Conservation (phyloP, 805 yeast species). For the Schwanniomyces pseudopolymorphus region DNA sequence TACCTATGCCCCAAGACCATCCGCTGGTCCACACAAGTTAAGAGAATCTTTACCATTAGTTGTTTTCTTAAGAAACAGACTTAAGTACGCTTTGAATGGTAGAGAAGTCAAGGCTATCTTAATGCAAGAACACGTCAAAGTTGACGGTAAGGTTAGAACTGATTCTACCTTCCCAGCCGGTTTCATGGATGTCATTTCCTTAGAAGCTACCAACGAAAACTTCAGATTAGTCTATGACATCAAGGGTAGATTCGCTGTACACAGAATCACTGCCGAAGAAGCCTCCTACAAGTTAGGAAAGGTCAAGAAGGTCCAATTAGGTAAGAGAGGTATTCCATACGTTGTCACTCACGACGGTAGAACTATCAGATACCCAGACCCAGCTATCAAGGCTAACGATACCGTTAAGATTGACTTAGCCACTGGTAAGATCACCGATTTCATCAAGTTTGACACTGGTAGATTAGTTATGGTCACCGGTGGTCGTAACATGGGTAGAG, state of each 20-base stretch:
- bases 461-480: slow-evolving; percentile 44
- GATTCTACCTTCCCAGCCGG: slow-evolving; percentile 99
- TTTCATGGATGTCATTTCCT: slow-evolving; percentile 97
- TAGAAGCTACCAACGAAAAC: slow-evolving; percentile 98
- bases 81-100: slow-evolving; percentile 98
- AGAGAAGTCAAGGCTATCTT: slow-evolving; percentile 98
- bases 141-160: slow-evolving; percentile 99
- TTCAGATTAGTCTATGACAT: slow-evolving; percentile 98
- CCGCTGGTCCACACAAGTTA: slow-evolving; percentile 99
- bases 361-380: slow-evolving; percentile 99
- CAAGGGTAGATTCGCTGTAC: slow-evolving; percentile 99
- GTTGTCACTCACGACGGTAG: slow-evolving; percentile 99
- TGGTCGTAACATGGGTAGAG: slow-evolving; percentile 45
- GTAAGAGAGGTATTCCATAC: slow-evolving; percentile 98
- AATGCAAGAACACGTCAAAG: slow-evolving; percentile 98
- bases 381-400: slow-evolving; percentile 94
- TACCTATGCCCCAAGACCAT: slow-evolving; percentile 99
- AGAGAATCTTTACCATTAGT: slow-evolving; percentile 97
- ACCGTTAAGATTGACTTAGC: slow-evolving; percentile 96
- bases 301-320: slow-evolving; percentile 97
- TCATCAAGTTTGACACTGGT: slow-evolving; percentile 40
- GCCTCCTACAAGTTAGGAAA: slow-evolving; percentile 97
- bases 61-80: slow-evolving; percentile 96
- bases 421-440: slow-evolving; percentile 80
- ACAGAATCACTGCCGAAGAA: slow-evolving; percentile 99